phyloP scores from a whole-genome alignment of 2,329 filamentous ascomycete genomes.

The Fragosphaeria purpurea region DNA sequence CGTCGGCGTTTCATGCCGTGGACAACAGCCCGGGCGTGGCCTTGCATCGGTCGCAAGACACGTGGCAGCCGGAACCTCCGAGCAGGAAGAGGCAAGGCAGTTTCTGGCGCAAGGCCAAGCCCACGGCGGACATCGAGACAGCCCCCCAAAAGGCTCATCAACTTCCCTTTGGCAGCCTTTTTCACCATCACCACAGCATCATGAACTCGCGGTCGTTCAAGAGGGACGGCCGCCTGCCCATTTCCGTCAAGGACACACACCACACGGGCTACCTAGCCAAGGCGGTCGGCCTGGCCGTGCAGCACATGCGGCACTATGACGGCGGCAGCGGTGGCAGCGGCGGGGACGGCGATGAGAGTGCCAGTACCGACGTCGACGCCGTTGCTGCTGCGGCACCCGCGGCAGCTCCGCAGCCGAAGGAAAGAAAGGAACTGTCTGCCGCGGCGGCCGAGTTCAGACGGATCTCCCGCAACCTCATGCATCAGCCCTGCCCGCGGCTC shows the following conservation, averaged over 20 bases:
- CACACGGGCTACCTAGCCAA: conserved; percentile 65
- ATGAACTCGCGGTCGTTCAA: conserved; percentile 29
- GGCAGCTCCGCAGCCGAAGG: neutral
- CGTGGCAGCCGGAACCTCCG: too few species aligned
- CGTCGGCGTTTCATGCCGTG: neutral
- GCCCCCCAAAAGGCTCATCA: neutral
- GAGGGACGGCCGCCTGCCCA: conserved; percentile 58
- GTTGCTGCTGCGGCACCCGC: neutral
- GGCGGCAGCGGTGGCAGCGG: conserved; percentile 21
- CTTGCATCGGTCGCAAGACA: too few species aligned
- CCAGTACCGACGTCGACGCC: neutral
- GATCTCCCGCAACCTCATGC: conserved; percentile 13
- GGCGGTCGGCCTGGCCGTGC: conserved; percentile 54
- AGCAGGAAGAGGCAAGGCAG: too few species aligned
- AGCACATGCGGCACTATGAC: conserved; percentile 35
- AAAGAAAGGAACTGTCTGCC: neutral
- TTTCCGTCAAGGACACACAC: conserved; percentile 60
- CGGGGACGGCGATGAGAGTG: conserved; percentile 3
- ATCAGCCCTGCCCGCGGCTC: conserved; percentile 37
- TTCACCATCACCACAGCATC: neutral
- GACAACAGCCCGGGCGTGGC: too few species aligned
- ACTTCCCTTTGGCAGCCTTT: neutral
- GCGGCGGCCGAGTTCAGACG: conserved; percentile 14
- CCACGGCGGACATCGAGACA: neutral
- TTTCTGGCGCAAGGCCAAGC: too few species aligned